phyloP scores from a whole-genome alignment of 306 rosid species.

The Prunus davidiana region DNA sequence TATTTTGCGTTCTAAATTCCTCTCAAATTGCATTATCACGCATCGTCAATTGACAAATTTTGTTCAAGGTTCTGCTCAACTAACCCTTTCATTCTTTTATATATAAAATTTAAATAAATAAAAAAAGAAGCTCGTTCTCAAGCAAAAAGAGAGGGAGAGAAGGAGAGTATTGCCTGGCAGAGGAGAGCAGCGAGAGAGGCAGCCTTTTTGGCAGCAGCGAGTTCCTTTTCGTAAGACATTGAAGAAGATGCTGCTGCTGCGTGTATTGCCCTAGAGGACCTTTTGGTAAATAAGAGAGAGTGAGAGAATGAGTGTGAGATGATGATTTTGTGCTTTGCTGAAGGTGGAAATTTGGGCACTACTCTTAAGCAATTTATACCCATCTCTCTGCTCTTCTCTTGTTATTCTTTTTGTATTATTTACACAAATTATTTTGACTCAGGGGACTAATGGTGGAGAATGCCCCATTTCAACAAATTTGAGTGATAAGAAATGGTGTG shows the following conservation, averaged over 20 bases:
- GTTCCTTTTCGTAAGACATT: conserved; percentile 86
- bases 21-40: background rate
- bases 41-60: background rate
- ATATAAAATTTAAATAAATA: background rate
- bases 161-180: conserved; percentile 61
- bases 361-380: conserved; percentile 24
- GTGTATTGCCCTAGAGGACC: conserved; percentile 8
- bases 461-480: too few species aligned
- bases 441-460: too few species aligned
- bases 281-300: background rate
- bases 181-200: conserved; percentile 83
- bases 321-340: conserved; percentile 24
- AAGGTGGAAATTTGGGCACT: conserved; percentile 21
- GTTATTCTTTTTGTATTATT: too few species aligned
- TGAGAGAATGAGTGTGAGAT: background rate
- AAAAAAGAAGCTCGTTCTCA: too few species aligned
- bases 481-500: too few species aligned
- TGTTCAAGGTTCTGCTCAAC: conserved; percentile 8
- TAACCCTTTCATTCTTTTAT: background rate
- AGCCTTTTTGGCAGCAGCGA: conserved; percentile 85
- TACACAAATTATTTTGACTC: too few species aligned
- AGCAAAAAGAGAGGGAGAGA: background rate
- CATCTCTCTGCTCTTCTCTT: conserved; percentile 9
- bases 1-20: background rate
- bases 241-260: conserved; percentile 38